A percentile compares a stretch with the other conserved stretches of the same genome.
Conservation (phyloP, 2,329 filamentous ascomycete species). For the Fusarium torulosum region DNA sequence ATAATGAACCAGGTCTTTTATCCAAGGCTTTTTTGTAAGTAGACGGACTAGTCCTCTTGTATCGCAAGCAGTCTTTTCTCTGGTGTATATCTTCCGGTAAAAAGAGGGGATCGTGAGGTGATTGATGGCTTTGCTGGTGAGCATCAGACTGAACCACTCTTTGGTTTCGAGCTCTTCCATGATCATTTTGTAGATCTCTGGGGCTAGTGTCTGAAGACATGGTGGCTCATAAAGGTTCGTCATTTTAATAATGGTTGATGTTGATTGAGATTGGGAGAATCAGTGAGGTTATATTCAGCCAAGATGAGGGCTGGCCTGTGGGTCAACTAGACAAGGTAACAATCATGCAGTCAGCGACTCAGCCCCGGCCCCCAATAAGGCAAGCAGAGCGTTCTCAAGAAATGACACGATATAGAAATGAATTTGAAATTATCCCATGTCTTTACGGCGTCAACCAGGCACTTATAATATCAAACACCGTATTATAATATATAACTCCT, state of each 20-base stretch:
- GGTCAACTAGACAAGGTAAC: neutral
- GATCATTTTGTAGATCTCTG: neutral
- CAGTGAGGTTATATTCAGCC: neutral
- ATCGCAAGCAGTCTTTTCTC: neutral
- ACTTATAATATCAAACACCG: too few relatives aligned
- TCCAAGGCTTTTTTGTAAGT: neutral
- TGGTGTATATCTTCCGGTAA: neutral
- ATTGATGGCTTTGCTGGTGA: neutral
- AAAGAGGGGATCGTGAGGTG: neutral
- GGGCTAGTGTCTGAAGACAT: neutral
- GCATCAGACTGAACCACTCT: neutral
- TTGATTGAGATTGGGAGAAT: neutral
- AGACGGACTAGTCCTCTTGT: neutral
- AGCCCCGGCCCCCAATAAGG: neutral
- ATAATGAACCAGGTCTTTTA: neutral
- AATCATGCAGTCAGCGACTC: neutral
- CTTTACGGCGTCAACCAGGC: too few relatives aligned
- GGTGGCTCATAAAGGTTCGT: neutral
- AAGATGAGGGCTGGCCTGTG: neutral
- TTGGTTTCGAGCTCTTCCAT: neutral
- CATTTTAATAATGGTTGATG: neutral
- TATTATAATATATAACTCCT: too few relatives aligned
- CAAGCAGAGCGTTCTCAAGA: neutral
- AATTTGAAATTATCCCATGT: too few relatives aligned
- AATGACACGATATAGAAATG: too few relatives aligned